phyloP scores from a whole-genome alignment of 495 filamentous ascomycete genomes.

The Cenococcum geophilum region DNA sequence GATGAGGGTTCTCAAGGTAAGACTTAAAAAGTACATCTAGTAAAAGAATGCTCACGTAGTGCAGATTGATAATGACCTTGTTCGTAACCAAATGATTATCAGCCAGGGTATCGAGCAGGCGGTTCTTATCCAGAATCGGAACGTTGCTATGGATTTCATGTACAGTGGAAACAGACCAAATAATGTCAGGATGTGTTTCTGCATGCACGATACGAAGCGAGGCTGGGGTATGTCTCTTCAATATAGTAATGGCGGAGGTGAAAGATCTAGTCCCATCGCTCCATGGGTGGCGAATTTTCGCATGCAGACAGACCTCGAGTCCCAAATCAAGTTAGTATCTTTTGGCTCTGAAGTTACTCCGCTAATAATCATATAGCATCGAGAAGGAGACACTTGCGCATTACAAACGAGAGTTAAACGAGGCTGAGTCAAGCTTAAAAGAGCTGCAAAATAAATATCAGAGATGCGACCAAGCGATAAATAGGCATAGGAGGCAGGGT shows the following conservation, averaged over 20 bases:
- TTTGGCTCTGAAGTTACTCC: not conserved
- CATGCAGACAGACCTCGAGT: slow-evolving; percentile 73
- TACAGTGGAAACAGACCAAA: slow-evolving; percentile 48
- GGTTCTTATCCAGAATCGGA: slow-evolving; percentile 62
- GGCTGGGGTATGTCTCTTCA: slow-evolving; percentile 50
- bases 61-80: slow-evolving; percentile 69
- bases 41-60: slow-evolving; percentile 1
- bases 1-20: slow-evolving; percentile 64
- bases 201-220: slow-evolving; percentile 51
- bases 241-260: not conserved
- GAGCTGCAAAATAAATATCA: slow-evolving; percentile 23
- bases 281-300: slow-evolving; percentile 49
- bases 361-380: slow-evolving; percentile 16
- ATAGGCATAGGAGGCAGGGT: slow-evolving; percentile 41
- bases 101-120: slow-evolving; percentile 76
- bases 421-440: slow-evolving; percentile 19
- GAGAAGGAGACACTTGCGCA: slow-evolving; percentile 37
- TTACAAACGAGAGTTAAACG: slow-evolving; percentile 29
- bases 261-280: slow-evolving; percentile 46
- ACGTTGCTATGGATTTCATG: slow-evolving; percentile 63
- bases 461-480: slow-evolving; percentile 42
- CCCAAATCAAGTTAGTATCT: slow-evolving; percentile 41
- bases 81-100: slow-evolving; percentile 78
- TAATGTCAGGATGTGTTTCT: slow-evolving; percentile 69
- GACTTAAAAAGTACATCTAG: not conserved